Conservation (phyloP, 1,284 basidiomycete genomes). For the Pterulicium gracile region DNA sequence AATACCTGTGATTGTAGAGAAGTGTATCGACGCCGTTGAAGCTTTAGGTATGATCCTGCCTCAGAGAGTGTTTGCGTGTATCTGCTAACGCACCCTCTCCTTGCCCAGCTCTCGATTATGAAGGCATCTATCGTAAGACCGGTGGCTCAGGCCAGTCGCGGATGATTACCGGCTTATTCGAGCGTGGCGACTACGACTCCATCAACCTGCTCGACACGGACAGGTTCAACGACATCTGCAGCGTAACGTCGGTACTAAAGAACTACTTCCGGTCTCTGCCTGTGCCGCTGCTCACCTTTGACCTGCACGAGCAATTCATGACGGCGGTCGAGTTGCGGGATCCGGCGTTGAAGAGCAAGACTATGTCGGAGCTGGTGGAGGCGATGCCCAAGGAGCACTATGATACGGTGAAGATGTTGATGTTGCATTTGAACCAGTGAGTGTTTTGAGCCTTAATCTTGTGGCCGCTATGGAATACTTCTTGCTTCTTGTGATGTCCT, state of each 20-base stretch:
- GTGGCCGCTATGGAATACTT: too few species aligned
- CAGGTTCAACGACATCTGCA: slow-evolving; percentile 94
- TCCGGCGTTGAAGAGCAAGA: slow-evolving; percentile 42
- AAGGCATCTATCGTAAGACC: slow-evolving; percentile 96
- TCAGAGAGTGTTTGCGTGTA: background rate
- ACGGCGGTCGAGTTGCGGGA: slow-evolving; percentile 66
- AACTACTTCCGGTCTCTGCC: slow-evolving; percentile 92
- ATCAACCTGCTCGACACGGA: slow-evolving; percentile 87
- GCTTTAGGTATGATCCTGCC: slow-evolving; percentile 47
- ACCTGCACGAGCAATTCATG: slow-evolving; percentile 87
- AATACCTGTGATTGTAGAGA: slow-evolving; percentile 87
- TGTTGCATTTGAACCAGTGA: slow-evolving; percentile 82
- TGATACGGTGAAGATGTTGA: slow-evolving; percentile 72
- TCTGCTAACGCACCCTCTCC: slow-evolving; percentile 2
- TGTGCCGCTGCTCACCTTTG: slow-evolving; percentile 83
- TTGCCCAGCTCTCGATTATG: slow-evolving; percentile 71
- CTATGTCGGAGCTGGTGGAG: slow-evolving; percentile 61
- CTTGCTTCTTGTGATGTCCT: too few species aligned
- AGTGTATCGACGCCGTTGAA: slow-evolving; percentile 92
- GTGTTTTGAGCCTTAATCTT: too few species aligned
- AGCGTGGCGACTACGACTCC: slow-evolving; percentile 77
- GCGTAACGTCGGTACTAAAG: slow-evolving; percentile 94
- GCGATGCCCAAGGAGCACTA: slow-evolving; percentile 84
- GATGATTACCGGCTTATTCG: slow-evolving; percentile 90
- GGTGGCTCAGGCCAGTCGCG: slow-evolving; percentile 91